A percentile compares a stretch with the other conserved stretches of the same genome.
phyloP scores from a whole-genome alignment of 805 yeast genomes.

The Schizosaccharomyces japonicus region DNA sequence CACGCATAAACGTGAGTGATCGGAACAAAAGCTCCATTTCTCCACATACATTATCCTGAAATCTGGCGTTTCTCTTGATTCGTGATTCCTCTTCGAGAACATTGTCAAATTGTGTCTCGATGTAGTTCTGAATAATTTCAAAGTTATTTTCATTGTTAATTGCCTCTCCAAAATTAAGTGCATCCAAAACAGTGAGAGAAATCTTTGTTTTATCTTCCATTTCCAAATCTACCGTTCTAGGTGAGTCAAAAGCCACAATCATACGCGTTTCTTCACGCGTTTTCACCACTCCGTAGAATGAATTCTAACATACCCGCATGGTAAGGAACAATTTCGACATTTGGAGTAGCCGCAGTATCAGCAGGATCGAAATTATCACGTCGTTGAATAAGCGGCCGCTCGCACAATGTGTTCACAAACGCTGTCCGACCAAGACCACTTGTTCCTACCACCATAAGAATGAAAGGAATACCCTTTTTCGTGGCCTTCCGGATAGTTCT shows the following conservation, averaged over 20 bases:
- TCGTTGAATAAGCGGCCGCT: constrained; percentile 20
- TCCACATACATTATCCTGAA: constrained; percentile 30
- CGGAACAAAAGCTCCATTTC: background rate
- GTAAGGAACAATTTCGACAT: background rate
- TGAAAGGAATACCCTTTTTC: constrained; percentile 37
- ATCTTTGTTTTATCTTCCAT: constrained; percentile 25
- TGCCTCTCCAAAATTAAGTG: constrained; percentile 62
- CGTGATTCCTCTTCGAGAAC: constrained; percentile 54
- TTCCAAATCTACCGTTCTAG: constrained; percentile 25
- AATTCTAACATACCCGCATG: background rate
- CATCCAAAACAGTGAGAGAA: constrained; percentile 34
- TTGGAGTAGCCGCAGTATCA: background rate
- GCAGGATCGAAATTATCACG: constrained; percentile 14
- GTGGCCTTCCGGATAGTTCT: too few species aligned
- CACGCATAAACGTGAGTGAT: background rate
- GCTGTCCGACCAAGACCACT: constrained; percentile 56
- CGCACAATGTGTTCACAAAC: constrained; percentile 45
- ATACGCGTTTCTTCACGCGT: too few species aligned
- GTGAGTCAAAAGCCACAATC: too few species aligned
- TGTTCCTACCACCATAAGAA: constrained; percentile 50
- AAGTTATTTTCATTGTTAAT: constrained; percentile 30
- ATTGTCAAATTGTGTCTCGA: constrained; percentile 48
- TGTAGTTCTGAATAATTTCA: constrained; percentile 30
- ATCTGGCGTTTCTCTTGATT: constrained; percentile 47
- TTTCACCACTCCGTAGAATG: too few species aligned